Conservation (phyloP, 1,139 yeast genomes). For the Yarrowia galli region DNA sequence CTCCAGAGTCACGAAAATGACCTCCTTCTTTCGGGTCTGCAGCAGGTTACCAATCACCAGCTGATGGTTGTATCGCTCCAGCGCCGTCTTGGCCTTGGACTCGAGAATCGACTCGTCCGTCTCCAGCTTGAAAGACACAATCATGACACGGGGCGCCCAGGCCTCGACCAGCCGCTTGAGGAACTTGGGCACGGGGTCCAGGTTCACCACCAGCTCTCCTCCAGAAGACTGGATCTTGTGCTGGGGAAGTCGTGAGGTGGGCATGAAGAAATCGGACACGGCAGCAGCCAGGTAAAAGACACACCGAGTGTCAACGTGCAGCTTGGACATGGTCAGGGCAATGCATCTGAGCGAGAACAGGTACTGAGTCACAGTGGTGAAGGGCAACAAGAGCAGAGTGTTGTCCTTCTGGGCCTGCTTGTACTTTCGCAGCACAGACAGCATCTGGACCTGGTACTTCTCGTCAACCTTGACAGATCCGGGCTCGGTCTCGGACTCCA, state of each 20-base stretch:
- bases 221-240: conserved; percentile 90
- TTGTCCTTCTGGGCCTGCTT: conserved; percentile 64
- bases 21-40: conserved; percentile 87
- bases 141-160: conserved; percentile 97
- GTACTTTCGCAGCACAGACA: conserved; percentile 70
- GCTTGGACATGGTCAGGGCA: conserved; percentile 62
- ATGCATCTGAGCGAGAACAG: conserved; percentile 78
- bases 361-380: conserved; percentile 94
- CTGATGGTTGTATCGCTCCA: conserved; percentile 87
- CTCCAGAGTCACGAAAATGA: conserved; percentile 77
- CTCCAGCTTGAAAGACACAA: conserved; percentile 91
- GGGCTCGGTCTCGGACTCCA: conserved; percentile 44
- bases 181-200: conserved; percentile 97
- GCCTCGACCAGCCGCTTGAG: conserved; percentile 83
- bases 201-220: conserved; percentile 78
- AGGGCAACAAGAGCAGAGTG: conserved; percentile 75
- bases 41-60: conserved; percentile 92
- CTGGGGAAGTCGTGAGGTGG: conserved; percentile 82
- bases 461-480: conserved; percentile 58
- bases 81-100: conserved; percentile 77
- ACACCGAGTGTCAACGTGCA: conserved; percentile 47
- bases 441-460: conserved; percentile 68
- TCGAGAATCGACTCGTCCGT: conserved; percentile 78
- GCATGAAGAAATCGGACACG: conserved; percentile 93
- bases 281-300: conserved; percentile 95